Conservation (phyloP, 495 filamentous ascomycete species). For the Penicillium verhagenii region DNA sequence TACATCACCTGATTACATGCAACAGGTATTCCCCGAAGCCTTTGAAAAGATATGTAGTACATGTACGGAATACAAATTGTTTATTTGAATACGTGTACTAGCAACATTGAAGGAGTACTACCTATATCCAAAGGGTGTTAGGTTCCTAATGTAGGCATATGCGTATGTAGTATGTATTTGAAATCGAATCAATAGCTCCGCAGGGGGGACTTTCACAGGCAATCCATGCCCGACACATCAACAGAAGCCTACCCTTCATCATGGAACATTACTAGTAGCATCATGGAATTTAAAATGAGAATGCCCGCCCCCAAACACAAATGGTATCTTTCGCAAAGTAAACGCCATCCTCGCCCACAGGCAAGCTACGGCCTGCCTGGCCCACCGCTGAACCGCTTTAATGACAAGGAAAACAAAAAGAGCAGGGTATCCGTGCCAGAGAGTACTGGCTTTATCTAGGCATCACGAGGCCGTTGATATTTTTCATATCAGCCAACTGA, state of each 20-base stretch:
- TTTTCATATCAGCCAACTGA: slow-evolving; percentile 45
- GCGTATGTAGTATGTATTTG: no score
- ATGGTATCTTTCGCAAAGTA: slow-evolving; percentile 21
- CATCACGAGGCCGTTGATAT: slow-evolving; percentile 44
- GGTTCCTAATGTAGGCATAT: no score
- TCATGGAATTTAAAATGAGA: background rate
- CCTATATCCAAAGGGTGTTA: no score
- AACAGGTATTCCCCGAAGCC: no score
- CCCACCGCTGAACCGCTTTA: slow-evolving; percentile 19
- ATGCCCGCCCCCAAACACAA: background rate
- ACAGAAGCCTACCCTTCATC: background rate
- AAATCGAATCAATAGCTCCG: no score
- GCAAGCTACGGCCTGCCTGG: slow-evolving; percentile 1
- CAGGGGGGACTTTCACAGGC: background rate
- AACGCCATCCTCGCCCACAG: slow-evolving; percentile 17
- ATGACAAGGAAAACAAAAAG: slow-evolving; percentile 16
- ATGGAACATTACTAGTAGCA: no score
- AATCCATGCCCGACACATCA: background rate
- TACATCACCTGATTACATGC: no score
- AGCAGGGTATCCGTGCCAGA: slow-evolving; percentile 20
- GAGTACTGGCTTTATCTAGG: slow-evolving; percentile 30
- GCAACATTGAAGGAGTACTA: no score
- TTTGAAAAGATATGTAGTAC: no score
- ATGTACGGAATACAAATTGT: no score
- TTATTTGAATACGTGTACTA: no score